Conservation (phyloP, 805 yeast species). For the Candida tallmaniae region DNA sequence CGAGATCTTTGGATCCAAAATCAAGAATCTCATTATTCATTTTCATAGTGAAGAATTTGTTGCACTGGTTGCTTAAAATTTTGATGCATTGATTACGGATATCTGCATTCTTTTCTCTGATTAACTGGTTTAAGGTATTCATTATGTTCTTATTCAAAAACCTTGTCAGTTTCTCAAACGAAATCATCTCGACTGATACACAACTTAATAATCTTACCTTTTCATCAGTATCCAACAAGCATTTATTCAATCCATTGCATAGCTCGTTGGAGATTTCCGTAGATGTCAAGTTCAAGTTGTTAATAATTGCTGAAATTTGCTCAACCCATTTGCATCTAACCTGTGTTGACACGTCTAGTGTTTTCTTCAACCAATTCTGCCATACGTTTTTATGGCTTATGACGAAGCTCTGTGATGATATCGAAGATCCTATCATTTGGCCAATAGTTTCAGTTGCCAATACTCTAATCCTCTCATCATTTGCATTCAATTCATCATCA, state of each 20-base stretch:
- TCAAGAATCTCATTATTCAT: constrained; percentile 18
- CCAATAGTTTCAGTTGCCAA: constrained; percentile 76
- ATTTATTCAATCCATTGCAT: constrained; percentile 54
- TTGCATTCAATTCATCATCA: constrained; percentile 76
- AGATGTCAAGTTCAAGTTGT: constrained; percentile 25
- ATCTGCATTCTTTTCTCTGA: constrained; percentile 65
- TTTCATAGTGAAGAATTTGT: constrained; percentile 32
- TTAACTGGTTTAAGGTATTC: constrained; percentile 53
- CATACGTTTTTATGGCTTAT: constrained; percentile 56
- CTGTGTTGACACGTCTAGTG: constrained; percentile 58
- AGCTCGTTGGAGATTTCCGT: constrained; percentile 41
- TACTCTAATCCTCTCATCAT: constrained; percentile 54
- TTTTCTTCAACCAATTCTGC: constrained; percentile 69
- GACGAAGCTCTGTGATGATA: constrained; percentile 36
- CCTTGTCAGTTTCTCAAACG: constrained; percentile 44
- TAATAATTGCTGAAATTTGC: constrained; percentile 46
- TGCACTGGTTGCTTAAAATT: constrained; percentile 52
- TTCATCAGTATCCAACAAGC: constrained; percentile 72
- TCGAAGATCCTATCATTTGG: constrained; percentile 40
- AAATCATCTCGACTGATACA: constrained; percentile 43
- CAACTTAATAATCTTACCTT: constrained; percentile 64
- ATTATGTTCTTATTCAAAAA: constrained; percentile 46
- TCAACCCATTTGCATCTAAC: constrained; percentile 73
- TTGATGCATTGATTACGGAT: constrained; percentile 59
- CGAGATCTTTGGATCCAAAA: constrained; percentile 24